Evolutionary conservation across 75 land plant genomes (phyloP).

Genomic region (Adiantum capillusveneris): DNA sequence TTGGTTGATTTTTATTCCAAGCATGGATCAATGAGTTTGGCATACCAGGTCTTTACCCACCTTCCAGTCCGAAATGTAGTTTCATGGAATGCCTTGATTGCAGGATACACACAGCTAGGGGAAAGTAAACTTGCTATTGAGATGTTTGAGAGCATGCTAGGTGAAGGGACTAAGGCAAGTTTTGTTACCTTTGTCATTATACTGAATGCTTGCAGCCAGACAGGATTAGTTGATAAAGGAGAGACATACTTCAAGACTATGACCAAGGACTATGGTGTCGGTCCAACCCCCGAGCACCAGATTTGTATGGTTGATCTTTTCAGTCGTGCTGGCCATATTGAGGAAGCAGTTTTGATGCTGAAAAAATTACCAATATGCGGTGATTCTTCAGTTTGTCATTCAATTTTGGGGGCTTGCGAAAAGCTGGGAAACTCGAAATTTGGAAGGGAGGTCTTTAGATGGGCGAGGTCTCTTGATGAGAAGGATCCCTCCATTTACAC

Average conservation of each 20-base stretch:
- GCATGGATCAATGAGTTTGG: constrained; percentile 8
- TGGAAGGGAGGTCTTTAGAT: no score
- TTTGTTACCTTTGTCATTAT: constrained; percentile 5
- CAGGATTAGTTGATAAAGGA: constrained; percentile 1
- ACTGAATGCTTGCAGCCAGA: constrained; percentile 6
- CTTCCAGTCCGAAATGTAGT: constrained; percentile 4
- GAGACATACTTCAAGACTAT: constrained; percentile 3
- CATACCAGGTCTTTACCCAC: background rate
- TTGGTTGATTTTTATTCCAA: constrained; percentile 23
- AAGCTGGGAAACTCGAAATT: background rate
- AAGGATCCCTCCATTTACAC: no score
- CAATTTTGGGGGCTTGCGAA: constrained; percentile 7
- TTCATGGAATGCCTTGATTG: constrained; percentile 8
- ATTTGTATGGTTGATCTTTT: constrained; percentile 10
- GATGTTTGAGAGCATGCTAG: constrained; percentile 5
- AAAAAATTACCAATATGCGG: constrained; percentile 5
- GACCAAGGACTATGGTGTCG: background rate
- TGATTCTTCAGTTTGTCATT: background rate
- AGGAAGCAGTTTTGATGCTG: constrained; percentile 2
- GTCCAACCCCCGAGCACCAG: constrained; percentile 10
- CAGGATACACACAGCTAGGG: constrained; percentile 4
- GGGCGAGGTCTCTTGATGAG: no score
- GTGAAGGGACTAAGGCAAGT: background rate
- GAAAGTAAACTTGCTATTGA: background rate
- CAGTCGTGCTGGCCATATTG: constrained; percentile 10